Conservation (phyloP, 2,329 filamentous ascomycete genomes). For the Claviceps arundinis region DNA sequence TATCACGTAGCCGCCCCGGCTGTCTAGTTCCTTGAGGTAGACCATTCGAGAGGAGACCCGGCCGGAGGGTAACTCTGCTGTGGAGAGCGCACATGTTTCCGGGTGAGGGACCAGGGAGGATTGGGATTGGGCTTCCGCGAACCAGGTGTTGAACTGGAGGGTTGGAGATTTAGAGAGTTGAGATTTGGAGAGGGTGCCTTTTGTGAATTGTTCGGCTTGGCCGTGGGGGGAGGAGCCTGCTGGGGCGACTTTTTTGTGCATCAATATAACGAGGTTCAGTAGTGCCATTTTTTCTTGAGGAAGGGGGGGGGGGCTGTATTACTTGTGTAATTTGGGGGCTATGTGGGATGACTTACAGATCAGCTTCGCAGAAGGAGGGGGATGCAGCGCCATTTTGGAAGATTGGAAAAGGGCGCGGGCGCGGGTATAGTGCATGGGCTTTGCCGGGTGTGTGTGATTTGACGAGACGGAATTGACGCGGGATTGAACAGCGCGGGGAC, state of each 20-base stretch:
- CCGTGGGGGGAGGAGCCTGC: slow-evolving; percentile 41
- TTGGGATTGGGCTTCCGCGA: slow-evolving; percentile 58
- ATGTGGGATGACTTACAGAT: slow-evolving; percentile 28
- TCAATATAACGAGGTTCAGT: no score
- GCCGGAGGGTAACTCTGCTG: slow-evolving; percentile 69
- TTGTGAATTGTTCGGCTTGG: slow-evolving; percentile 66
- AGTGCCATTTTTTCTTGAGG: background rate
- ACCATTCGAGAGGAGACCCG: slow-evolving; percentile 75
- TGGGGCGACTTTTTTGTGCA: slow-evolving; percentile 41
- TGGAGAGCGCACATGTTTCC: slow-evolving; percentile 80
- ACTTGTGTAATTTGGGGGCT: no score
- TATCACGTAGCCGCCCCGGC: slow-evolving; percentile 63
- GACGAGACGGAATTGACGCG: background rate
- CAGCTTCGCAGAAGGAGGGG: slow-evolving; percentile 21
- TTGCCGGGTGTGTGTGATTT: background rate
- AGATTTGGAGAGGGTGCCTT: slow-evolving; percentile 42
- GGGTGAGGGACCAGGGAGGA: slow-evolving; percentile 52
- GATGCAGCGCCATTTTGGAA: slow-evolving; percentile 31
- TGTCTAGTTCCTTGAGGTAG: slow-evolving; percentile 90
- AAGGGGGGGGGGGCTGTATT: background rate
- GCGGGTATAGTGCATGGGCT: slow-evolving; percentile 12
- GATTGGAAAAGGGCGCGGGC: slow-evolving; percentile 11
- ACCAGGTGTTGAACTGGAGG: slow-evolving; percentile 83
- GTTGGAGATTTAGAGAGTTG: slow-evolving; percentile 57
- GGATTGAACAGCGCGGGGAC: background rate